Base-by-base conservation (phyloP, 2,329 filamentous ascomycete genomes). In the Aspergillus pseudoterreus region DNA sequence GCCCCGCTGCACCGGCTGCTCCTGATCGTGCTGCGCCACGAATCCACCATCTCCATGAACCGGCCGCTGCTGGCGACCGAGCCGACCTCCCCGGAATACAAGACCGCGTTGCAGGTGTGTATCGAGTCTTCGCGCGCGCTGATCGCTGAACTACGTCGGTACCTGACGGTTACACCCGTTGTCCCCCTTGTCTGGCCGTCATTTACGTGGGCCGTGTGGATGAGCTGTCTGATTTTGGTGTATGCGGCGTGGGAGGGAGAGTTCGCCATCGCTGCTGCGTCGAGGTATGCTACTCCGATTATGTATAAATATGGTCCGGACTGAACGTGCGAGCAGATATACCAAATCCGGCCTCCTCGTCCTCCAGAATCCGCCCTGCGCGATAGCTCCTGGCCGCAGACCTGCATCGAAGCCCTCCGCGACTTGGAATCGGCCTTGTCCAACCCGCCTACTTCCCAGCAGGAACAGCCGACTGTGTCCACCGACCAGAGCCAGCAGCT, bases 141-240 rank as follows among this genome's bases (percentile, higher is more conserved):
- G 19, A 72, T 79, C 6, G 74, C 69, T 4, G 68, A 69, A 0
- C 59, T 78, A 24, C 72, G 53, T 30, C 72, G 52, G 47, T 62
- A 61, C 46, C 63, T 54, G 35, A 14, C 24, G 19, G 51, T n/a
- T 6, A 19, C 49, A 6, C 71, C 75, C 0, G 51, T 17, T 2
- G 32, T 50, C 6, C 71, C 75, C 0, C 61, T 81, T 21, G 61
- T 77, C 0, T 80, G 78, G 76, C 77, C 77, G 2, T 78, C 77
- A 0, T 78, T 78, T 36, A 80, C 78, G 0, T 80, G 78, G 78
- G 74, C 73, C 1, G 68, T 77, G 0, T 81, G 78, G 78, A 80
- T 80, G 56, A 78, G 77, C 51, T 75, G 75, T 1, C 77, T 81
- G 36, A 74, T 81, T 17, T 59, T 81, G 4, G 72, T 79, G 3